These are phyloP conservation scores for Yarrowia bubula DNA, from an alignment of 805 yeast species.

Conservation along the genomic window DNA sequence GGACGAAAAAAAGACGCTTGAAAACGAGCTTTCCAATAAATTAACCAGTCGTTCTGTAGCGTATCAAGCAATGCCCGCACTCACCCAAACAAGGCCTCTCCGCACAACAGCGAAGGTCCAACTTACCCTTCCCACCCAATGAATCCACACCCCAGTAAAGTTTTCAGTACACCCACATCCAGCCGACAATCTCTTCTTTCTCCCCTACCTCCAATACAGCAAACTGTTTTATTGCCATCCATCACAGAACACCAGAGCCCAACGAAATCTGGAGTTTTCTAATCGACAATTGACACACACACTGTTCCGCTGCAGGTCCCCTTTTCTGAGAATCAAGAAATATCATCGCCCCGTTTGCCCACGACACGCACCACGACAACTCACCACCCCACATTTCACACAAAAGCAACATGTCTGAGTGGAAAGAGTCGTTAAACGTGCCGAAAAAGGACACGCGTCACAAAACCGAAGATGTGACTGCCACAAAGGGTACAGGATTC, in stretches of 20 bases:
- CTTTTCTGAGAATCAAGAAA: not conserved
- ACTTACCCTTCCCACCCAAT: conserved; percentile 26
- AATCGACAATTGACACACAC: conserved; percentile 26
- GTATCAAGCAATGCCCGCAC: too few relatives aligned
- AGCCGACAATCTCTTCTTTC: conserved; percentile 24
- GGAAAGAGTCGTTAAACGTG: conserved; percentile 72
- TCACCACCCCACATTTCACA: conserved; percentile 19
- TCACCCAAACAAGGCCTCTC: too few relatives aligned
- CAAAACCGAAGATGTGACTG: conserved; percentile 93
- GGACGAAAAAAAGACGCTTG: not conserved
- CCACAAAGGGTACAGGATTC: conserved; percentile 84
- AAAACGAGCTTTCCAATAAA: too few relatives aligned
- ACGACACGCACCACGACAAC: conserved; percentile 14
- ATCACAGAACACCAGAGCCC: conserved; percentile 19
- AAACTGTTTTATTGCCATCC: conserved; percentile 25
- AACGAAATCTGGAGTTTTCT: conserved; percentile 15
- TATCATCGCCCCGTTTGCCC: not conserved
- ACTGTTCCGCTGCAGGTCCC: conserved; percentile 13
- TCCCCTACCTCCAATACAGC: conserved; percentile 26
- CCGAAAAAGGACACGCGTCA: conserved; percentile 91
- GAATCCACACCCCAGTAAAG: conserved; percentile 26
- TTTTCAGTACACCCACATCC: conserved; percentile 20
- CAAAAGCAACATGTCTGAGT: conserved; percentile 42
- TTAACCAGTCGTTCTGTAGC: too few relatives aligned
- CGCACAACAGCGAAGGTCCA: not conserved